Evolutionary conservation across 345 rosid genomes (phyloP), one percentile per base, ranked within the genome.

Genomic region (Streptanthus diversifolius): DNA sequence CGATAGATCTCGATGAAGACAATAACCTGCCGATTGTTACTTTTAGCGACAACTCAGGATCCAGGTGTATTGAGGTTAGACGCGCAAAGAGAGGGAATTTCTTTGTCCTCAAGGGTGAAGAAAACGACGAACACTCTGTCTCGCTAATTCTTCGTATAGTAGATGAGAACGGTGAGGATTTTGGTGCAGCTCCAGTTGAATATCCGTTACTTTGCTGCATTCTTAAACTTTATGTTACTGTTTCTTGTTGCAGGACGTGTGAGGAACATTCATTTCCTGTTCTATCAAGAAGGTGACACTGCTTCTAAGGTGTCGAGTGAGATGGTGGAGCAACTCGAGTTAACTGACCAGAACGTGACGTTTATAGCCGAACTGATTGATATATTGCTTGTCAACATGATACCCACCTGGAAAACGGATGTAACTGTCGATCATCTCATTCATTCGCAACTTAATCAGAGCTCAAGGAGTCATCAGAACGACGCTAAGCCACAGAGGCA

Each of bases 301-400:
- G 85, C 93, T 32, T 71, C 83, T 7, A 81, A 92, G 5, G 93
- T 93, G 69, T 91, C 98, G 36, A 82, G 87, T 59, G 98, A 93
- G 78, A 93, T 93, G 98, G 97, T 86, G 66, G 98, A 87, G 81
- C 92, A 91, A 68, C 90, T 93, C 48, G 92, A 87, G 80, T 70
- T 93, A 53, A 85, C 83, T 40, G 84, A 85, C 70, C 91, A 89
- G 68, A 82, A 91, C 71, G 91, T 89, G 25, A 75, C 78, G 40
- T 83, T 87, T 66, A 89, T 93, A 63, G 92, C 96, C 40, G 97
- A 90, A 40, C 62, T 93, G 81, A 90, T 87, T 29, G 97, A 90
- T 77, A 73, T 83, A 68, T 75, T 93, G 73, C 82, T 93, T 5
- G 44, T 82, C 48, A 87, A 84, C 79, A 74, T 93, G 43, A 78